A percentile compares a stretch with the other conserved stretches of the same genome.
phyloP scores from a whole-genome alignment of 2,329 filamentous ascomycete genomes.

The Cercospora sp. region DNA sequence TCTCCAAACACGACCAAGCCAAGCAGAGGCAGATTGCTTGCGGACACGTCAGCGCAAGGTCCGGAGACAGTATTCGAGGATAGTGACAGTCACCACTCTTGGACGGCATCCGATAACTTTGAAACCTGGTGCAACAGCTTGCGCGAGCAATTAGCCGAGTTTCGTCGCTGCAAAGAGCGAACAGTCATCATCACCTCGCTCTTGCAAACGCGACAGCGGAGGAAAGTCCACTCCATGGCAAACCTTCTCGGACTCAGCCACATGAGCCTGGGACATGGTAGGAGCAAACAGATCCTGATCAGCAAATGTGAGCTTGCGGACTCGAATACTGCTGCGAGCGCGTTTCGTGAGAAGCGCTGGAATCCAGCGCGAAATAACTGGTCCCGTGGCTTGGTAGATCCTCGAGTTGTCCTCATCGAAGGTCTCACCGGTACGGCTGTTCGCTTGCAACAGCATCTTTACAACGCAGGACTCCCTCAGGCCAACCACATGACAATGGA shows the following conservation, averaged over 20 bases:
- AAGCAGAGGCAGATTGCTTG: slow-evolving; percentile 15
- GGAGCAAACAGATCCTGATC: slow-evolving; percentile 21
- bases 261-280: slow-evolving; percentile 21
- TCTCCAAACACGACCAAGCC: neutral
- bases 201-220: slow-evolving; percentile 20
- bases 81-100: slow-evolving; percentile 25
- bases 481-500: slow-evolving; percentile 12
- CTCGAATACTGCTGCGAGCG: neutral
- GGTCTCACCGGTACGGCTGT: slow-evolving; percentile 1
- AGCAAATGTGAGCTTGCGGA: slow-evolving; percentile 21
- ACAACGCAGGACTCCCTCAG: slow-evolving; percentile 9
- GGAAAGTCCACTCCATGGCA: slow-evolving; percentile 24
- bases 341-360: slow-evolving; percentile 16
- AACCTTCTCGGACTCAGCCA: slow-evolving; percentile 24
- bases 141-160: slow-evolving; percentile 17
- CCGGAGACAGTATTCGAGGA: slow-evolving; percentile 22
- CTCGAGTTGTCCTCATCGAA: slow-evolving; percentile 20
- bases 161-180: slow-evolving; percentile 17
- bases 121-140: slow-evolving; percentile 18
- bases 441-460: slow-evolving; percentile 12
- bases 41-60: slow-evolving; percentile 11
- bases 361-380: slow-evolving; percentile 21
- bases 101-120: slow-evolving; percentile 22
- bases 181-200: slow-evolving; percentile 19
- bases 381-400: slow-evolving; percentile 16